These are phyloP conservation scores for Globisporangium nagaii DNA, from an alignment of 352 stramenopile species.

Conservation along the genomic window DNA sequence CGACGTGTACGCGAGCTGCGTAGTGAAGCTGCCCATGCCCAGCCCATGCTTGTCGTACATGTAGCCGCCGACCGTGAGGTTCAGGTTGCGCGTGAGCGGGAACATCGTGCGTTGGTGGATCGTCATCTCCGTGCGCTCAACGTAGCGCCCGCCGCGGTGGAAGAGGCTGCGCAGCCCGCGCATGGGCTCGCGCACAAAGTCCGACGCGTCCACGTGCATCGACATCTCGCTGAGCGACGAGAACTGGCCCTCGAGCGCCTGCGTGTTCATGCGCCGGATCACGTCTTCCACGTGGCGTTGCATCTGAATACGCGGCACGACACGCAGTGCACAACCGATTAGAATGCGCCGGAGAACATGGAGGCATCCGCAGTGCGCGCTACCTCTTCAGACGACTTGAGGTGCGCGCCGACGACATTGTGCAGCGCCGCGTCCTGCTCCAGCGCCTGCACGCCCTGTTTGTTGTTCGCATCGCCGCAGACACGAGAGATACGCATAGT, in stretches of 20 bases:
- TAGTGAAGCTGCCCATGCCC: conserved; percentile 65
- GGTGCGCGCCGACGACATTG: conserved; percentile 33
- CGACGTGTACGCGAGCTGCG: conserved; percentile 58
- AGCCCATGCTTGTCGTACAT: conserved; percentile 78
- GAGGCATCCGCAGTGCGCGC: too few relatives aligned
- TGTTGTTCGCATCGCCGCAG: background rate
- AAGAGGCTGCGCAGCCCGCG: conserved; percentile 44
- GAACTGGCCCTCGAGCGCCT: conserved; percentile 70
- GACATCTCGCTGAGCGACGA: conserved; percentile 77
- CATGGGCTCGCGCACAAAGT: conserved; percentile 64
- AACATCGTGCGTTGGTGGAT: conserved; percentile 75
- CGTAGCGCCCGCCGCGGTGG: conserved; percentile 33
- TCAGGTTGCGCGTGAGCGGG: conserved; percentile 46
- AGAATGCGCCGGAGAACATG: too few relatives aligned
- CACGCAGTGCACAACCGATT: background rate
- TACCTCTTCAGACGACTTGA: conserved; percentile 42
- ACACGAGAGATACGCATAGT: conserved; percentile 1
- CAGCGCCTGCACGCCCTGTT: conserved; percentile 47
- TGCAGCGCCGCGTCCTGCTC: conserved; percentile 46
- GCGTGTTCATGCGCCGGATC: conserved; percentile 58
- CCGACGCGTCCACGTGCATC: conserved; percentile 73
- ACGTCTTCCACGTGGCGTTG: conserved; percentile 51
- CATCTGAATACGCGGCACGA: conserved; percentile 19
- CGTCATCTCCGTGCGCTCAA: conserved; percentile 72
- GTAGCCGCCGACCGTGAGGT: conserved; percentile 71